phyloP scores from a whole-genome alignment of 176 grass and related monocot species.

The Oropetium thomaeum region DNA sequence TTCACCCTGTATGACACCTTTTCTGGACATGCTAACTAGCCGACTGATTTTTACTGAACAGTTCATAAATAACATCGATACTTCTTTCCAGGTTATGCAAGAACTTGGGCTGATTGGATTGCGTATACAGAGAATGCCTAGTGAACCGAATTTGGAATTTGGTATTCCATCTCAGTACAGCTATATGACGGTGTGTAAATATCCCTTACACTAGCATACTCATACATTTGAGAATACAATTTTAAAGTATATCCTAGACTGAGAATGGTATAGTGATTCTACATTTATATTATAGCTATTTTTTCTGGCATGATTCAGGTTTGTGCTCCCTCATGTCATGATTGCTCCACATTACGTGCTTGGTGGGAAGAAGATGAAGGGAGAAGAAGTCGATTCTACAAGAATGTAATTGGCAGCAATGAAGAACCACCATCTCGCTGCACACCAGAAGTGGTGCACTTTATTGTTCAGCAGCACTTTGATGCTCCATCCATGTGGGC shows the following conservation, averaged over 20 bases:
- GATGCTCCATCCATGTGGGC: constrained; percentile 91
- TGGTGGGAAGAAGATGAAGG: constrained; percentile 98
- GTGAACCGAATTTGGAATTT: constrained; percentile 77
- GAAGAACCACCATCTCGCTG: constrained; percentile 65
- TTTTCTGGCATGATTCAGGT: constrained; percentile 53
- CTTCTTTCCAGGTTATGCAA: constrained; percentile 83
- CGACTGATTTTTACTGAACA: constrained; percentile 6
- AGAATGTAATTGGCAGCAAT: constrained; percentile 58
- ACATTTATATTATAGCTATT: constrained; percentile 8
- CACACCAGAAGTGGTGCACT: constrained; percentile 73
- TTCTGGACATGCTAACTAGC: constrained; percentile 2
- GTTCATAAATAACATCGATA: constrained; percentile 33
- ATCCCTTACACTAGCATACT: no score
- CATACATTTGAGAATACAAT: no score
- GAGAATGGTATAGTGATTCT: background rate
- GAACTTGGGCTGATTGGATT: constrained; percentile 94
- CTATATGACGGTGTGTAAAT: constrained; percentile 83
- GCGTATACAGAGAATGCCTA: constrained; percentile 96
- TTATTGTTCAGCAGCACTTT: constrained; percentile 83
- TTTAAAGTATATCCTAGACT: no score
- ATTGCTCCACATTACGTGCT: constrained; percentile 90
- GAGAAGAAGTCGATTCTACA: constrained; percentile 67
- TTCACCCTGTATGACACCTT: constrained; percentile 79
- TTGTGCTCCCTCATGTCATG: constrained; percentile 95
- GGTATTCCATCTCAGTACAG: constrained; percentile 84